Evolutionary conservation across 257 asterid species (phyloP).

Genomic region (Thymus mandschuricus): DNA sequence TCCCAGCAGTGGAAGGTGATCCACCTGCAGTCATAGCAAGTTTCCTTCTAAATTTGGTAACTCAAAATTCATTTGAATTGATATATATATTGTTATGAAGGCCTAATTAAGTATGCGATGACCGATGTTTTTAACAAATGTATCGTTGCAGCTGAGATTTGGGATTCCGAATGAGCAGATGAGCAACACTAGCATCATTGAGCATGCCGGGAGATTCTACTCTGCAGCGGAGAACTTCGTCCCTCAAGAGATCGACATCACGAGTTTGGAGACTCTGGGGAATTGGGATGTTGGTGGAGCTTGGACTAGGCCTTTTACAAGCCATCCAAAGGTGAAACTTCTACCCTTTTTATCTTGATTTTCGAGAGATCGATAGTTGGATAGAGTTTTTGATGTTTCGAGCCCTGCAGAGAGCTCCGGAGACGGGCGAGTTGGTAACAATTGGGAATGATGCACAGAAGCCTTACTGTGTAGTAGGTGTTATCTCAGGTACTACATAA

Average conservation of each 20-base stretch:
- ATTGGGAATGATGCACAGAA: conserved; percentile 15
- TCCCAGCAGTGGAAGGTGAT: conserved; percentile 57
- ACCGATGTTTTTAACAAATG: no score
- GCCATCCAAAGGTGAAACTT: conserved; percentile 58
- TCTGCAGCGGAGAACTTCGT: conserved; percentile 49
- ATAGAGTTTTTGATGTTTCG: not conserved
- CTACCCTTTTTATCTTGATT: no score
- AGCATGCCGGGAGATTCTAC: conserved; percentile 50
- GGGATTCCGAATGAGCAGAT: conserved; percentile 44
- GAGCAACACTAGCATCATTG: conserved; percentile 56
- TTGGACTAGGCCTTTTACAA: conserved; percentile 54
- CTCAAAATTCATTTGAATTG: no score
- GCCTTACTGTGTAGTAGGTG: conserved; percentile 32
- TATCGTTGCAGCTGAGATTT: conserved; percentile 48
- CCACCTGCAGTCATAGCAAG: conserved; percentile 47
- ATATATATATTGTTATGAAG: no score
- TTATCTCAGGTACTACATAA: conserved; percentile 27
- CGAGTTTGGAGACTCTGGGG: conserved; percentile 44
- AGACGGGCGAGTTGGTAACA: conserved; percentile 25
- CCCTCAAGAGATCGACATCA: conserved; percentile 49
- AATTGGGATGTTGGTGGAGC: conserved; percentile 43
- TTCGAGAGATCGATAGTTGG: no score
- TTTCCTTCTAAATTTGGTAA: conserved; percentile 41
- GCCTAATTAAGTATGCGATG: no score
- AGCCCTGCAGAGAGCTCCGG: conserved; percentile 32